Evolutionary conservation across 345 rosid species (phyloP).

Genomic region (Euclidium syriacum): DNA sequence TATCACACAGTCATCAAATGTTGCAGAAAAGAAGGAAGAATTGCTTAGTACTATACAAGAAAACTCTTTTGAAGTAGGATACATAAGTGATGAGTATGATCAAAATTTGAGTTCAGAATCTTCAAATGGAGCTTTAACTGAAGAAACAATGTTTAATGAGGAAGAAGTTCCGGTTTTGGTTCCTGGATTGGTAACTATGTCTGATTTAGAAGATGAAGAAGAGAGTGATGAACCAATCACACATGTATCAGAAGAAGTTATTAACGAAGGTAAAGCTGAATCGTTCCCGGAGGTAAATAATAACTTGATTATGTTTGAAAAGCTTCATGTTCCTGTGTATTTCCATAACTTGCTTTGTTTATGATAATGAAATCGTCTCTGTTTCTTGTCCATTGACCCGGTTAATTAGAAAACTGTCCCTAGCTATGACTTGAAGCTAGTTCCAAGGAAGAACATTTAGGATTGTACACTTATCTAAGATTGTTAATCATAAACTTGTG

Average conservation of each 20-base stretch:
- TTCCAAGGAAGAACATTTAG: neutral
- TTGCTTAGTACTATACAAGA: constrained; percentile 14
- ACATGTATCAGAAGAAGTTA: neutral
- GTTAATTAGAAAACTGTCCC: neutral
- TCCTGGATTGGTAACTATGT: constrained; percentile 51
- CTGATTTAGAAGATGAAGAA: constrained; percentile 27
- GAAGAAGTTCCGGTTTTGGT: constrained; percentile 56
- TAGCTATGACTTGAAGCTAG: neutral
- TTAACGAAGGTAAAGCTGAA: constrained; percentile 27
- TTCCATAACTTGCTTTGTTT: no score
- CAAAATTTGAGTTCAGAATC: constrained; percentile 7
- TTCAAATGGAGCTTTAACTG: constrained; percentile 15
- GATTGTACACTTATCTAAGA: neutral
- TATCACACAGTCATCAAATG: constrained; percentile 4
- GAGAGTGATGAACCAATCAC: neutral
- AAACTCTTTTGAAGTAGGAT: constrained; percentile 23
- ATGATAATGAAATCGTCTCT: no score
- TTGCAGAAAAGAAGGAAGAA: constrained; percentile 13
- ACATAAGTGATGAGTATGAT: constrained; percentile 18
- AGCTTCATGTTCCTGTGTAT: constrained; percentile 5
- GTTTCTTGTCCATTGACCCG: neutral
- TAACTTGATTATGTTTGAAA: constrained; percentile 15
- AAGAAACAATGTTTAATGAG: constrained; percentile 29
- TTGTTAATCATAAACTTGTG: no score
- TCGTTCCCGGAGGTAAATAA: constrained; percentile 30